Evolutionary conservation across 2,329 filamentous ascomycete species (phyloP), one percentile per base, ranked within the genome.

Genomic region (Exophiala oligosperma): DNA sequence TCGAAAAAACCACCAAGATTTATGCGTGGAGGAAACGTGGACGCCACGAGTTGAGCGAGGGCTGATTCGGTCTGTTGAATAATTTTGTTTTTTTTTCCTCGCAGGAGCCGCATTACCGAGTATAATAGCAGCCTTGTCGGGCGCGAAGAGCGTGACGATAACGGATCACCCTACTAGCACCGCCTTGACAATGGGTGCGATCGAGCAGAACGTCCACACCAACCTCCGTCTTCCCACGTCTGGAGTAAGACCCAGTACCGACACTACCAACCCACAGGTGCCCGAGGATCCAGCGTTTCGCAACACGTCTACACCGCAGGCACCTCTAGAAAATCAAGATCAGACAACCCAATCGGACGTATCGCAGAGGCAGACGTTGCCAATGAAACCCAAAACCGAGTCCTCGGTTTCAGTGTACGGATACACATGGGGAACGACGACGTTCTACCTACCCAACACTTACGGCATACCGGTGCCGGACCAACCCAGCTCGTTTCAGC

Each of bases 131-230:
- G 67, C 66, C 11, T 70, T 76, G 11, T 71, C 73, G 14, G 66
- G 68, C 24, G 74, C 76, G 2, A 67, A 68, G 2, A 54, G 52
- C 6, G 74, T 83, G 12, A 72, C 75, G 2, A 78, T 82, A 48
- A 81, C 82, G 28, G 83, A 85, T 68, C 76, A 78, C 49, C 76
- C 76, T 1, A 74, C 71, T 1, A 76, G 74, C 1, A 72, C 75
- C 0, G 73, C 75, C 14, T 61, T 78, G 37, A 62, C 61, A 5
- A 63, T 41, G 21, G 58, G 57, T n/a, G 57, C 63, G 29, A 66
- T 66, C 49, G 52, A 57, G 41, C 49, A 62, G 41, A 67, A 66
- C 40, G 59, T 66, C 23, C 24, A 24, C 44, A 35, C 26, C 5
- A 64, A 64, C 17, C 26, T 63, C 26, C 23, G 47, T 8, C 6